Evolutionary conservation across 305 asterid genomes (phyloP).

Genomic region (Fraxinus velutina): DNA sequence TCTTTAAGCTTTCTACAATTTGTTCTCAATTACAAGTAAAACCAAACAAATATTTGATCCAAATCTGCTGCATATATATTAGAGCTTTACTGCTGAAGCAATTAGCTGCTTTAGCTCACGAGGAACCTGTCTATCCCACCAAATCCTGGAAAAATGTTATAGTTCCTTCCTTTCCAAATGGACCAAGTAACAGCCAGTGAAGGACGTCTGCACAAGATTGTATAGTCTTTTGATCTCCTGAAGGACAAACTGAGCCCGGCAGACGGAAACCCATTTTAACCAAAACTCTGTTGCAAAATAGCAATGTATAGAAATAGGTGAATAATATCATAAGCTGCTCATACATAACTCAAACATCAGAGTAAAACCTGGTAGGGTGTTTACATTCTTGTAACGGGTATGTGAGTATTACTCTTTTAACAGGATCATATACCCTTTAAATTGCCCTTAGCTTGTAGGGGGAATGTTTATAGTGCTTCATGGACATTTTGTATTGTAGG

Average conservation of each 20-base stretch:
- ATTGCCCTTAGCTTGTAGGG: not conserved
- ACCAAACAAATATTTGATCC: not conserved
- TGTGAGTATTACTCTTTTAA: not conserved
- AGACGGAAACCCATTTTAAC: not conserved
- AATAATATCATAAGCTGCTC: not conserved
- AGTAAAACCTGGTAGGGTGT: not conserved
- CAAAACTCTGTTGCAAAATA: not conserved
- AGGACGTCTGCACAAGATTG: not conserved
- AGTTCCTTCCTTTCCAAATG: not conserved
- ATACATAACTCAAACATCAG: not conserved
- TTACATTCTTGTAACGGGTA: not conserved
- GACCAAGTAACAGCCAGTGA: not conserved
- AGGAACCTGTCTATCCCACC: not conserved
- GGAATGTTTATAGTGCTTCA: not conserved
- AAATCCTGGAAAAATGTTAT: not conserved
- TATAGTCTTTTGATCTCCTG: not conserved
- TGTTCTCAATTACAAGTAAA: not conserved
- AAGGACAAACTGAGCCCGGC: not conserved
- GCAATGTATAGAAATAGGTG: not conserved
- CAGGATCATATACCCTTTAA: not conserved
- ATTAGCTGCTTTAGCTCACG: not conserved
- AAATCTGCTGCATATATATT: not conserved
- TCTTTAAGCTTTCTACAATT: not conserved
- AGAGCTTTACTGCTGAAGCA: not conserved
- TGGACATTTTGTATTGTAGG: constrained; percentile 6